Percentiles rank a stretch among this genome's conserved stretches.
Evolutionary conservation across 2,329 filamentous ascomycete species (phyloP).

Genomic region (Didymella lethalis): DNA sequence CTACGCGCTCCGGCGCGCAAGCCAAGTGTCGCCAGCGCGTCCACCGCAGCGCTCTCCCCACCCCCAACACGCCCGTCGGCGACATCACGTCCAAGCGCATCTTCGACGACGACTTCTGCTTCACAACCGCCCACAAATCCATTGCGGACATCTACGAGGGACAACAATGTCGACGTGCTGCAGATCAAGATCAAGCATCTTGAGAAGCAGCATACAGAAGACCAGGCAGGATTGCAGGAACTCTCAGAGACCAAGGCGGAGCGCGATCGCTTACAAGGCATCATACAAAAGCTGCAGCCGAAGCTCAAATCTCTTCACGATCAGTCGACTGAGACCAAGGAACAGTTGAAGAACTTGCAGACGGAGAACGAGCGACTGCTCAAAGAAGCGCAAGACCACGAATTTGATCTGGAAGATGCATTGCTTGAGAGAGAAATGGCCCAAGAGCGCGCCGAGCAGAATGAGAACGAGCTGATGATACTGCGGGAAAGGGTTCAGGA

Average conservation of each 20-base stretch:
- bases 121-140: constrained; percentile 25
- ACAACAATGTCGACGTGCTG: constrained; percentile 73
- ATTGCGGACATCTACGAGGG: constrained; percentile 27
- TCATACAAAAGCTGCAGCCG: constrained; percentile 88
- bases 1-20: constrained; percentile 29
- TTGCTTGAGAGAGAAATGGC: constrained; percentile 95
- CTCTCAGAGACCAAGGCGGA: constrained; percentile 80
- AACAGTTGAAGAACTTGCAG: constrained; percentile 77
- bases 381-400: constrained; percentile 80
- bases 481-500: constrained; percentile 82
- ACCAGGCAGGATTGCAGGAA: constrained; percentile 82
- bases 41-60: constrained; percentile 19
- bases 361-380: constrained; percentile 73
- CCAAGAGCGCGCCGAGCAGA: constrained; percentile 85
- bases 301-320: constrained; percentile 87
- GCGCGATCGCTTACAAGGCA: constrained; percentile 77
- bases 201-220: constrained; percentile 84
- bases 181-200: constrained; percentile 87
- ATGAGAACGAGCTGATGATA: constrained; percentile 80
- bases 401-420: constrained; percentile 83
- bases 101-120: constrained; percentile 16
- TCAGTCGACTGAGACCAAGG: constrained; percentile 72
- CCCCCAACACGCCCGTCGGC: constrained; percentile 14
- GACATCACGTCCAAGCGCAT: constrained; percentile 26
- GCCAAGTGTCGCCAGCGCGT: constrained; percentile 29